A percentile compares a stretch with the other conserved stretches of the same genome.
phyloP scores from a whole-genome alignment of 805 yeast species.

The Saturnispora kantuleensis region DNA sequence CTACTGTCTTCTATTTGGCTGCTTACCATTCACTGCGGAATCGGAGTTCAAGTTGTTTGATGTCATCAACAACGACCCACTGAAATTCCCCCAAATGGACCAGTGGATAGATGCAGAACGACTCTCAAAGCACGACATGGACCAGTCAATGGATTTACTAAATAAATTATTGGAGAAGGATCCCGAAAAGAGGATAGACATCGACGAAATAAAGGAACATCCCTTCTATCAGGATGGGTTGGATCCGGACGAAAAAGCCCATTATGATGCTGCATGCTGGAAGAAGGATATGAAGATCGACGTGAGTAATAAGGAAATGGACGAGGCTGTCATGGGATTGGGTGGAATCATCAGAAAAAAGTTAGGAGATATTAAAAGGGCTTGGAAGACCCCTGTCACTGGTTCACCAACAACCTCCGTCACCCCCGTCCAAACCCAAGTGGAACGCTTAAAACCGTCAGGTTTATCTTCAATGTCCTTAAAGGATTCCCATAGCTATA shows the following conservation, averaged over 20 bases:
- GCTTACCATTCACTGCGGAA: slow-evolving; percentile 80
- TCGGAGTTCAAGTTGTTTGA: slow-evolving; percentile 80
- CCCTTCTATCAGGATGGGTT: slow-evolving; percentile 42
- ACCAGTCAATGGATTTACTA: slow-evolving; percentile 50
- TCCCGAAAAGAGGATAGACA: slow-evolving; percentile 57
- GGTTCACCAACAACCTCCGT: neutral
- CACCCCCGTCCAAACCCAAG: neutral
- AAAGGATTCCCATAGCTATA: slow-evolving; percentile 13
- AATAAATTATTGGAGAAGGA: slow-evolving; percentile 55
- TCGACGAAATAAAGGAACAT: slow-evolving; percentile 65
- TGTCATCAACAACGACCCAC: slow-evolving; percentile 56
- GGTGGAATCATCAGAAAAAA: slow-evolving; percentile 53
- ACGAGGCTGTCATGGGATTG: slow-evolving; percentile 74
- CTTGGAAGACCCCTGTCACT: neutral
- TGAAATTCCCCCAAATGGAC: slow-evolving; percentile 44
- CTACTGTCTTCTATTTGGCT: slow-evolving; percentile 79
- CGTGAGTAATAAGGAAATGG: slow-evolving; percentile 58
- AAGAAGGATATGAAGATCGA: slow-evolving; percentile 35
- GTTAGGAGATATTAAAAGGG: slow-evolving; percentile 26
- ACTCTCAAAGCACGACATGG: slow-evolving; percentile 18
- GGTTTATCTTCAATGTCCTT: slow-evolving; percentile 6
- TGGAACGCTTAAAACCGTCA: neutral
- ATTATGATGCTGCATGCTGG: slow-evolving; percentile 23
- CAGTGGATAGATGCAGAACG: slow-evolving; percentile 21
- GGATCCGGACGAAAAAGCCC: slow-evolving; percentile 19